A percentile compares a stretch with the other conserved stretches of the same genome.
These are phyloP conservation scores for Dictyostelium discoideum DNA, from an alignment of 78 protist species.

Conservation along the genomic window DNA sequence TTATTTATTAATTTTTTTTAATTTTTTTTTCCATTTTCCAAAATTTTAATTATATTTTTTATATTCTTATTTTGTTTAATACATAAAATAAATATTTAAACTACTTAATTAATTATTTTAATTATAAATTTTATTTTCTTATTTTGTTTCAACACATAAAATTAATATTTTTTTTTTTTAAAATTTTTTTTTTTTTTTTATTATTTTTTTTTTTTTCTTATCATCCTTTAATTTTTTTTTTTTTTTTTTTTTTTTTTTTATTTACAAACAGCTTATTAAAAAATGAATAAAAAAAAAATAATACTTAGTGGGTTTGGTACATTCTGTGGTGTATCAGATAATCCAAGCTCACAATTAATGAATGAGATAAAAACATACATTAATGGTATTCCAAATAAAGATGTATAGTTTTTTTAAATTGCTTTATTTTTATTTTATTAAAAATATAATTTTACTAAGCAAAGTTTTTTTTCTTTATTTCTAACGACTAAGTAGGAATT, in stretches of 20 bases:
- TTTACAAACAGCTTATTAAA: not conserved
- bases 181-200: not conserved
- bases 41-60: too few relatives aligned
- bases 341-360: not conserved
- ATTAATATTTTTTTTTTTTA: too few relatives aligned
- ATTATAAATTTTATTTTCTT: too few relatives aligned
- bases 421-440: too few relatives aligned
- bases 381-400: not conserved
- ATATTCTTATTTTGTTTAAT: too few relatives aligned
- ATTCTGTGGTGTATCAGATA: not conserved
- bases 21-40: not conserved
- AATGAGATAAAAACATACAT: not conserved
- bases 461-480: not conserved
- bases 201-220: not conserved
- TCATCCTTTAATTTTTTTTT: not conserved
- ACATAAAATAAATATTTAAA: too few relatives aligned
- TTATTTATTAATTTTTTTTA: not conserved
- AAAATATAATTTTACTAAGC: not conserved
- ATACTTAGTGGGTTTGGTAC: not conserved
- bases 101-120: too few relatives aligned
- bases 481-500: not conserved
- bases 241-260: not conserved
- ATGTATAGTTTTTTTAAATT: not conserved
- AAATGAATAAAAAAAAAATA: not conserved
- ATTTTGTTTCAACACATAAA: too few relatives aligned